Base-by-base conservation (phyloP, 768 basidiomycete genomes). In the Sporobolomyces roseus region DNA sequence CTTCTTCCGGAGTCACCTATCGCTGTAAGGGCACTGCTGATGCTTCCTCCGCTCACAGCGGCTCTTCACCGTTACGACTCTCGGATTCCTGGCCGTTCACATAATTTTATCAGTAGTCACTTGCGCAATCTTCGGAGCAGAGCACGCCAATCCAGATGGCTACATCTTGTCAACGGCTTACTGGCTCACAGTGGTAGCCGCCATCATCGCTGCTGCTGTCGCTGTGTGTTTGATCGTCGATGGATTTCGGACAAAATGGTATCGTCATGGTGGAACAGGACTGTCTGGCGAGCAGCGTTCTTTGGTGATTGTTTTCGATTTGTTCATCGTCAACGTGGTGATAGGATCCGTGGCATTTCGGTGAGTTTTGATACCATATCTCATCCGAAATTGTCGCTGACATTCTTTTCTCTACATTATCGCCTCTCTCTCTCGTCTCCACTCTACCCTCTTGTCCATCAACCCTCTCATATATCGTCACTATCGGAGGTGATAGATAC, bases 161-260 rank as follows among this genome's bases (percentile, higher is more conserved):
- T 71, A 53, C 51, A n/a, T 52, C 23, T 55, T 71, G n/a, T 66
- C 65, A 3, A 66, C 70, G 9, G 64, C 70, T 1, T 71, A 63
- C 27, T 71, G 70, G 70, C 55, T 71, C 14, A 66, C 65, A 0
- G 61, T 52, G 0, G 61, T 51, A 13, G 53, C 53, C n/a, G 43
- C 55, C 0, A 45, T n/a, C 23, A 56, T 71, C 50, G 65, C 61
- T 0, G 23, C 59, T 2, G 35, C n/a, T 23, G 55, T 58, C 25
- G 36, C 55, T 21, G 4, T 14, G 1, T 48, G 29, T 0, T 54
- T 71, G 7, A 10, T 52, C 10, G 21, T 63, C 54, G 70, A 71
- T 43, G 61, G 43, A 1, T 5, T 61, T 14, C 38, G 56, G 4
- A 66, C 65, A 1, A 13, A 19, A 13, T 63, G 64, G 61, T 71